Evolutionary conservation across 352 stramenopile genomes (phyloP), one percentile per base, ranked within the genome.

Genomic region (Globisporangium ultimum): DNA sequence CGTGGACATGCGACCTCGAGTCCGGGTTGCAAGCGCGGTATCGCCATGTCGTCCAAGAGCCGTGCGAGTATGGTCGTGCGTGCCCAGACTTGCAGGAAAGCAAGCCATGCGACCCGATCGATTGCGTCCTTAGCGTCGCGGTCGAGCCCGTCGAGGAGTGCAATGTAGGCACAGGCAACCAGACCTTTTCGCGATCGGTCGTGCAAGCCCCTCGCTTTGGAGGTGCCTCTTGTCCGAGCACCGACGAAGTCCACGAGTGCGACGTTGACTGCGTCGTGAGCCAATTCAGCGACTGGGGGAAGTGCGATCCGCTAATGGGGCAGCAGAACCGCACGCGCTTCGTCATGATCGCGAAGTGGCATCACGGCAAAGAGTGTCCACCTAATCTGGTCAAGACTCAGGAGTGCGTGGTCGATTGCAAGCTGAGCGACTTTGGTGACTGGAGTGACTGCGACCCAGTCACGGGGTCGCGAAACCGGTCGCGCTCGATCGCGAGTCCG

Each of bases 331-430:
- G 63, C 12, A 71, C 64, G 14, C 73, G 80, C 2, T 71, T 48
- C 0, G 48, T 81, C 20, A 55, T 59, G 0, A 58, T 65, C 4
- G 53, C 53, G 21, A 51, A 66, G 2, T 50, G 72, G 14, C 81
- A 87, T 46, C 68, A 68, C 14, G 80, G 69, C 11, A 12, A 58
- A 1, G 28, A 61, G 9, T 89, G 80, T 53, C 59, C 49, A 1
- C 22, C 68, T 28, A 5, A 5, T 0, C 66, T 74, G 7, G 66
- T 49, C 1, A 61, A 74, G 22, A 64, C 64, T 15, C 63, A 64
- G 6, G 48, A 55, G 1, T 89, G 80, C 28, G 66, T 76, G 0
- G 67, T 84, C 6, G 71, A 78, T 45, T 90, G 80, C 47, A 58
- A 68, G 14, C 61, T 84, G 4, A 66, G 72, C 9, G 18, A 42